phyloP scores from a whole-genome alignment of 148 eudicot species.

The Arctostaphylos glauca region DNA sequence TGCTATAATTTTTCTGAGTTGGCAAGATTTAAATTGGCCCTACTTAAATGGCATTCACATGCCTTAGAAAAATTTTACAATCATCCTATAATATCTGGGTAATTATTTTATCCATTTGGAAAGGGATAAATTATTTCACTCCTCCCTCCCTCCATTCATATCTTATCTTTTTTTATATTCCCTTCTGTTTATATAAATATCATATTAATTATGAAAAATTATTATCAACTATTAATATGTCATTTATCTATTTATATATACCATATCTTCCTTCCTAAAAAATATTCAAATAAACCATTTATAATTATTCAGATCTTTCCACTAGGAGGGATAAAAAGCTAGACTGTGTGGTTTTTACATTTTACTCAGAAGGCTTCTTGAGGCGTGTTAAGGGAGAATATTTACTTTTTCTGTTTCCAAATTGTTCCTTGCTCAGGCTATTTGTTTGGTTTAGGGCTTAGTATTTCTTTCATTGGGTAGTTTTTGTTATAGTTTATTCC shows the following conservation, averaged over 20 bases:
- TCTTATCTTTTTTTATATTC: too few relatives aligned
- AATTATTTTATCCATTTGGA: too few relatives aligned
- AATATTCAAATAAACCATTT: too few relatives aligned
- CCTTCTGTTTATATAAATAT: too few relatives aligned
- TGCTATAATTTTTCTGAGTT: constrained; percentile 24
- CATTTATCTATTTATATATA: too few relatives aligned
- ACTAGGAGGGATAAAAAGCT: constrained; percentile 8
- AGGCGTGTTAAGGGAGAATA: not conserved
- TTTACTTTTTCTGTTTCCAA: not conserved
- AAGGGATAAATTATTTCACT: too few relatives aligned
- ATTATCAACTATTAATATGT: too few relatives aligned
- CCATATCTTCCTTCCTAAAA: too few relatives aligned
- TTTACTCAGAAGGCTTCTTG: not conserved
- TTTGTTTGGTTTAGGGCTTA: not conserved
- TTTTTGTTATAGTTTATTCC: too few relatives aligned
- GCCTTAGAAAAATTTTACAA: not conserved
- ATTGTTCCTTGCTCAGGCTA: not conserved
- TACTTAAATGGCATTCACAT: constrained; percentile 22
- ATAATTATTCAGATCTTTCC: constrained; percentile 7
- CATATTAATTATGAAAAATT: too few relatives aligned
- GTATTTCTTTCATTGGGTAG: not conserved
- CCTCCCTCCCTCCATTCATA: too few relatives aligned
- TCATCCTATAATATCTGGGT: too few relatives aligned
- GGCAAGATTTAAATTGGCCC: constrained; percentile 24
- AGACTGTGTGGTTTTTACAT: not conserved